These are phyloP conservation scores for Boletus barrowsii DNA, from an alignment of 768 basidiomycete genomes.

Conservation along the genomic window DNA sequence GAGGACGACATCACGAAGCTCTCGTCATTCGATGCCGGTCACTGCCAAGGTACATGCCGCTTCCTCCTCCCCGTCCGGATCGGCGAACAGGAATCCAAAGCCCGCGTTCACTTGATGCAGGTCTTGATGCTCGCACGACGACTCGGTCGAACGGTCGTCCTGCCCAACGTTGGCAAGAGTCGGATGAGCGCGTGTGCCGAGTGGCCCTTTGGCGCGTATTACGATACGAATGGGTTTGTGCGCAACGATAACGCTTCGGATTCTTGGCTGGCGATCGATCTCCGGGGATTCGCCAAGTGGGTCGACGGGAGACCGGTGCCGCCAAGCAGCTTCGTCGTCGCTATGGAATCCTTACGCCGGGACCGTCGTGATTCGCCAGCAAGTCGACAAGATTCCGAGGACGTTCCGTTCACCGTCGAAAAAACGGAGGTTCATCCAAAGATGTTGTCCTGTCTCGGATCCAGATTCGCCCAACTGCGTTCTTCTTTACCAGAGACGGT, in stretches of 20 bases:
- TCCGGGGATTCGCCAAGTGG: conserved; percentile 42
- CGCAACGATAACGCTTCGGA: neutral
- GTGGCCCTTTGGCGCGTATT: conserved; percentile 50
- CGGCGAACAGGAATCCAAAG: conserved; percentile 59
- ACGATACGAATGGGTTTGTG: conserved; percentile 33
- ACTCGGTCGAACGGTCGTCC: conserved; percentile 55
- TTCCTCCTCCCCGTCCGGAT: conserved; percentile 50
- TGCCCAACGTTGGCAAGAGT: conserved; percentile 59
- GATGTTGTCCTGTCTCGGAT: conserved; percentile 19
- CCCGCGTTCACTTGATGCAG: conserved; percentile 53
- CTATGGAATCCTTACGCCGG: conserved; percentile 26
- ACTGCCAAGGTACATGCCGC: conserved; percentile 34
- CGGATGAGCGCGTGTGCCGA: conserved; percentile 51
- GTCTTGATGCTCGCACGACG: conserved; percentile 45
- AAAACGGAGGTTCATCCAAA: conserved; percentile 10
- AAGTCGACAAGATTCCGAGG: neutral
- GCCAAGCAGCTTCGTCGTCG: conserved; percentile 38
- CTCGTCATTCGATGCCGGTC: conserved; percentile 16
- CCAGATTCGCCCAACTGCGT: conserved; percentile 14
- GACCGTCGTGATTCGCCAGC: neutral
- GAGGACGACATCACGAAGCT: neutral
- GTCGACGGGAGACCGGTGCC: conserved; percentile 22
- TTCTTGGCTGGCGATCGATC: conserved; percentile 27
- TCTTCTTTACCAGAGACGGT: conserved; percentile 2
- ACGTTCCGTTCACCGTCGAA: conserved; percentile 1